Percentiles rank a stretch among this genome's conserved stretches.
Conservation (phyloP, 768 basidiomycete genomes). For the Lepiota brunneoincarnata region DNA sequence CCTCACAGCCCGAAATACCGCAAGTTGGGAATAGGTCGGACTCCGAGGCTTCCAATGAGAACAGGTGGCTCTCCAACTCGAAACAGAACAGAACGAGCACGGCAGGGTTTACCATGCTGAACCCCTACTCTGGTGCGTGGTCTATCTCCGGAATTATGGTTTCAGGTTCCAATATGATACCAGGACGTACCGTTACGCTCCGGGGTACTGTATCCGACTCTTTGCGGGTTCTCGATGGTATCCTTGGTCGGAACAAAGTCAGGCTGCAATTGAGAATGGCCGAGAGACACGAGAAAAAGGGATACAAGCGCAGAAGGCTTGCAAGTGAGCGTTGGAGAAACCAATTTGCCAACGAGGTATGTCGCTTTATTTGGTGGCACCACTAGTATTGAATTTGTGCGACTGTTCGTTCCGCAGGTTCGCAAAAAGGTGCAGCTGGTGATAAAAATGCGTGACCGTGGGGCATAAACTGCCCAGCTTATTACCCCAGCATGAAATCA, state of each 20-base stretch:
- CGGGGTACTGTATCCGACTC: slow-evolving; percentile 43
- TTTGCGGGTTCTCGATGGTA: slow-evolving; percentile 45
- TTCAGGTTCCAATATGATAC: slow-evolving; percentile 10
- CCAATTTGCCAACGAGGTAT: slow-evolving; percentile 76
- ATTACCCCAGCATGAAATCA: slow-evolving; percentile 7
- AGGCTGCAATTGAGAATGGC: slow-evolving; percentile 42
- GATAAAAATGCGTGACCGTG: slow-evolving; percentile 72
- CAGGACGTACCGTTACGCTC: slow-evolving; percentile 65
- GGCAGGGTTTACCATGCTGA: slow-evolving; percentile 30
- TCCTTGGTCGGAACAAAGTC: slow-evolving; percentile 57
- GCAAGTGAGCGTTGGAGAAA: slow-evolving; percentile 76
- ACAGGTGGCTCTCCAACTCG: slow-evolving; percentile 39
- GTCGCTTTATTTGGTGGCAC: slow-evolving; percentile 18
- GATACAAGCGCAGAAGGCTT: slow-evolving; percentile 72
- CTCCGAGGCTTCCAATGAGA: slow-evolving; percentile 25
- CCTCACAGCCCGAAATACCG: neutral
- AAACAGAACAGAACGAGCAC: slow-evolving; percentile 20
- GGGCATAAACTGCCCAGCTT: slow-evolving; percentile 42
- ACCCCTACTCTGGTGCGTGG: slow-evolving; percentile 55
- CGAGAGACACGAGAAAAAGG: slow-evolving; percentile 80
- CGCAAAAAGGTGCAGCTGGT: slow-evolving; percentile 82
- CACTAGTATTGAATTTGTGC: slow-evolving; percentile 4
- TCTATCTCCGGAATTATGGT: neutral
- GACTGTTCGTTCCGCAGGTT: slow-evolving; percentile 45
- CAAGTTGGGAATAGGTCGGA: neutral